Base-by-base conservation (phyloP, 352 stramenopile species). In the Phytopythium ostracodes region DNA sequence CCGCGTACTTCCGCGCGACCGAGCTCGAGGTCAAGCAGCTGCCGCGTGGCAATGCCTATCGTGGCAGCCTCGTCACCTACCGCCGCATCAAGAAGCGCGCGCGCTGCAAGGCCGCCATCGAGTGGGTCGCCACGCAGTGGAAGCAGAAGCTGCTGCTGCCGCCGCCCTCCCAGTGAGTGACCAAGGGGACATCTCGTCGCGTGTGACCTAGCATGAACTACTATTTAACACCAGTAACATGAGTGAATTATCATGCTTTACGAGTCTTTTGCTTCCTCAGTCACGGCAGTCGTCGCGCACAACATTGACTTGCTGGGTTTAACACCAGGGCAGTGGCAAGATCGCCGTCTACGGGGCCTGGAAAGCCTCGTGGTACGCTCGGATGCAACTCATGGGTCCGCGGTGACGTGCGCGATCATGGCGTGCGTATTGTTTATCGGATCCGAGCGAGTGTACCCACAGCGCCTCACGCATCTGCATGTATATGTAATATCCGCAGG, bases 31-130 rank as follows among this genome's bases (percentile, higher is more conserved):
- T 77, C 4, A 73, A 81, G 15, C 66, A 73, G 17, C 75, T 93
- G 4, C 81, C 81, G 35, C 80, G 73, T 40, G 90, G 78, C 47
- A 57, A 46, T 36, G 73, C 71, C 4, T 89, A 90, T 51, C 84
- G 80, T 18, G 84, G 84, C 46, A 91, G 81, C 33, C 71, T 93
- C 36, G 81, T 93, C 29, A 69, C 71, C 38, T 78, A 89, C 64
- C 79, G 81, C 29, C 75, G 78, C 27, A 58, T 76, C 24, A 77
- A 64, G 66, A 89, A 82, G 59, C 79, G 72, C 14, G 60, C 68
- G 11, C 72, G 71, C 42, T 89, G 78, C 63, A 80, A 76, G 51
- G 68, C 79, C 2, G 69, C 75, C 7, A 62, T 89, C 31, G 31
- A 67, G 47, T 77, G 72, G 60, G 53, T 92, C 59, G 67, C 64